Conservation (phyloP, 2,329 filamentous ascomycete species). For the Alternaria rosae region DNA sequence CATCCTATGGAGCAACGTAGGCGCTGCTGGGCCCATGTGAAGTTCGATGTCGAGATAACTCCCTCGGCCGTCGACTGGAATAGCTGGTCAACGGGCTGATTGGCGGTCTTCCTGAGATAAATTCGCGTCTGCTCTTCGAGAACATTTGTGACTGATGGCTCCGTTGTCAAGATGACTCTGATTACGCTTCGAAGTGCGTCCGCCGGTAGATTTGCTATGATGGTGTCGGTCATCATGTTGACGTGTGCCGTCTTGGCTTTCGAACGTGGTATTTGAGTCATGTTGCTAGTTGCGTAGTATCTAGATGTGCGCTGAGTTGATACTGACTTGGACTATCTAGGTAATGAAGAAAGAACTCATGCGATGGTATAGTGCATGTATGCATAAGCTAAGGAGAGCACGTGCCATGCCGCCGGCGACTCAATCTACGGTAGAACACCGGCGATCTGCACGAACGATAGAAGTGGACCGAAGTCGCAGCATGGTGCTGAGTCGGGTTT, state of each 20-base stretch:
- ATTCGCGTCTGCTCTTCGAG: background rate
- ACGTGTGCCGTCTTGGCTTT: constrained; percentile 50
- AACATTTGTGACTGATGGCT: background rate
- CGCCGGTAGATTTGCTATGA: constrained; percentile 53
- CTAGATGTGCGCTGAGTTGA: background rate
- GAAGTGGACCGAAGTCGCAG: background rate
- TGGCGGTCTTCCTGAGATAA: background rate
- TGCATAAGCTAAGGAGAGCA: background rate
- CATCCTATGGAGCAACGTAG: constrained; percentile 3
- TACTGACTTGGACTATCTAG: background rate
- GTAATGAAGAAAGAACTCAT: background rate
- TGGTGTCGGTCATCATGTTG: constrained; percentile 58
- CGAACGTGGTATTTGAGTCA: background rate
- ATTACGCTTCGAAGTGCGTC: constrained; percentile 53
- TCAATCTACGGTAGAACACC: background rate
- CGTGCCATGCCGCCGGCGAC: background rate
- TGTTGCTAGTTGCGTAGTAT: background rate
- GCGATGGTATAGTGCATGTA: background rate
- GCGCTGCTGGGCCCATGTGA: constrained; percentile 4
- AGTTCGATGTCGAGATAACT: background rate
- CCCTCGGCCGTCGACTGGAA: background rate
- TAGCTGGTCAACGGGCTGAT: background rate
- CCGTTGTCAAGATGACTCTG: constrained; percentile 24
- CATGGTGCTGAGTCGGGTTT: background rate
- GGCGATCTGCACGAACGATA: background rate